These are phyloP conservation scores for Yamadazyma paraphyllophila DNA, from an alignment of 805 yeast genomes.

Conservation along the genomic window DNA sequence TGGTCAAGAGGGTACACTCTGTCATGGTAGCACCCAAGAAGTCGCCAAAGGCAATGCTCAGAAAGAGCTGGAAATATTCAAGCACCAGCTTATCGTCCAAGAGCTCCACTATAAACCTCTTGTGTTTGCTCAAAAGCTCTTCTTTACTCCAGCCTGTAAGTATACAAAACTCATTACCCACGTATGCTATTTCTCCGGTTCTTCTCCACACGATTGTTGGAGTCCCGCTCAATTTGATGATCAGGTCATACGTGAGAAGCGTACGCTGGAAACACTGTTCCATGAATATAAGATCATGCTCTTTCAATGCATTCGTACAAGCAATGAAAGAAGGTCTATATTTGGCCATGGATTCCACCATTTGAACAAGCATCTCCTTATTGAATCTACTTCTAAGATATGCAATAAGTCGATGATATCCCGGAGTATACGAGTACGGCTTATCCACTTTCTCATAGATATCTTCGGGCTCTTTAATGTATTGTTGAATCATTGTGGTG, in stretches of 20 bases:
- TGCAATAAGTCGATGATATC: slow-evolving; percentile 76
- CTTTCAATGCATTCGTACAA: slow-evolving; percentile 81
- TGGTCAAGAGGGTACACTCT: slow-evolving; percentile 75
- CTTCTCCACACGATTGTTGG: slow-evolving; percentile 96
- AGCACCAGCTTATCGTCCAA: slow-evolving; percentile 86
- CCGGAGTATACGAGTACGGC: slow-evolving; percentile 89
- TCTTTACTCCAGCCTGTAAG: slow-evolving; percentile 87
- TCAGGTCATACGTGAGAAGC: slow-evolving; percentile 80
- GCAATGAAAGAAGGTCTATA: slow-evolving; percentile 92
- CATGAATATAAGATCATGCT: slow-evolving; percentile 89
- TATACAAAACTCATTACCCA: slow-evolving; percentile 89
- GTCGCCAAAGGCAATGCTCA: slow-evolving; percentile 86
- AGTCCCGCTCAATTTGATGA: slow-evolving; percentile 81
- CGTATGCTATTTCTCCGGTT: slow-evolving; percentile 92
- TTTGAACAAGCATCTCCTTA: slow-evolving; percentile 64
- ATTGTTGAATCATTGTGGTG: slow-evolving; percentile 16
- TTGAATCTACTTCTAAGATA: slow-evolving; percentile 73
- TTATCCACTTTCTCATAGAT: slow-evolving; percentile 70
- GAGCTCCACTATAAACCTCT: slow-evolving; percentile 74
- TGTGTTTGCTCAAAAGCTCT: slow-evolving; percentile 57
- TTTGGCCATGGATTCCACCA: slow-evolving; percentile 86
- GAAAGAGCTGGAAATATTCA: slow-evolving; percentile 83
- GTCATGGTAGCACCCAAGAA: slow-evolving; percentile 84
- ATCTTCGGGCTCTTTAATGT: slow-evolving; percentile 64
- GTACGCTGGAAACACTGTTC: slow-evolving; percentile 96